These are phyloP conservation scores for Globisporangium cylindrosporum DNA, from an alignment of 352 stramenopile genomes.

Conservation along the genomic window DNA sequence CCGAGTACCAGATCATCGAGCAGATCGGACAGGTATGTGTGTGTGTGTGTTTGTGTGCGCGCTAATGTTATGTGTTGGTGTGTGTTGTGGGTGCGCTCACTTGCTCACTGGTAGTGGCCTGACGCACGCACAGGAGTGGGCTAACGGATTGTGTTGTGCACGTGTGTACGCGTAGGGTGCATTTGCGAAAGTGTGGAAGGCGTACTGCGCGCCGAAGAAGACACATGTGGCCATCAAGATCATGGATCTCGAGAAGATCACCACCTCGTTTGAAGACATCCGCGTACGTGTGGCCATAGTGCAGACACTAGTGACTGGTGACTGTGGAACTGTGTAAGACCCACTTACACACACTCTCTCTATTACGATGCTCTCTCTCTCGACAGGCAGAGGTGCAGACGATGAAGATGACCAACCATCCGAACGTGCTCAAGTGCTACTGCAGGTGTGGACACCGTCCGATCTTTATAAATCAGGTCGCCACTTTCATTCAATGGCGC, in stretches of 20 bases:
- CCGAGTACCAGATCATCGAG: conserved; percentile 89
- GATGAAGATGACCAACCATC: conserved; percentile 98
- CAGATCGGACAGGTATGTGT: conserved; percentile 77
- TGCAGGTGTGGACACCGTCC: conserved; percentile 52
- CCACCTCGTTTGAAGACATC: conserved; percentile 92
- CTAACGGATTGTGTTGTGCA: background rate
- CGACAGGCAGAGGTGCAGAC: conserved; percentile 93
- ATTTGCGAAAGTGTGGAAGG: conserved; percentile 98
- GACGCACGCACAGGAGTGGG: background rate
- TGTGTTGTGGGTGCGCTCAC: background rate
- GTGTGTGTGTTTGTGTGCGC: background rate
- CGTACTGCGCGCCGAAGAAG: conserved; percentile 87
- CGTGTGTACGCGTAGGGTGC: conserved; percentile 73
- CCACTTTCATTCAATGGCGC: background rate
- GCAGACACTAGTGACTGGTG: background rate
- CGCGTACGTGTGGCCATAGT: conserved; percentile 40
- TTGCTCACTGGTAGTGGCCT: background rate
- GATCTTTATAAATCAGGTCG: background rate
- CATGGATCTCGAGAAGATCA: conserved; percentile 99
- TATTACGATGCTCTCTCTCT: background rate
- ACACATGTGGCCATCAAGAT: conserved; percentile 97
- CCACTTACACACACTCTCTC: background rate
- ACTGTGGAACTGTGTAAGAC: background rate
- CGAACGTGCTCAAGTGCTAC: conserved; percentile 98
- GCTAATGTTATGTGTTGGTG: background rate